Evolutionary conservation across 495 filamentous ascomycete genomes (phyloP).

Genomic region (Saxophila tyrrhenica): DNA sequence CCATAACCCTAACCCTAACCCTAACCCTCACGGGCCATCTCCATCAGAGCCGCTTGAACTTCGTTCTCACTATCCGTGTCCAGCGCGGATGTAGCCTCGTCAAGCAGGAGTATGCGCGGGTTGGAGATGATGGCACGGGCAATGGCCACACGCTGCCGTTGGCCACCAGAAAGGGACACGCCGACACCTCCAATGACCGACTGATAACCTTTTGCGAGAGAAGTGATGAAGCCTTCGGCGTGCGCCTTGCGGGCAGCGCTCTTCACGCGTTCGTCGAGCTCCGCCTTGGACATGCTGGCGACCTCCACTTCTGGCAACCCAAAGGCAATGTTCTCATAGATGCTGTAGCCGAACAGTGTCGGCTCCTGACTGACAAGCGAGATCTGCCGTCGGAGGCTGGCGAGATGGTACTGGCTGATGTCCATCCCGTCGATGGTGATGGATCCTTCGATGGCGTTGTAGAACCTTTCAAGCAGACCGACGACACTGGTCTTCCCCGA

Average conservation of each 20-base stretch:
- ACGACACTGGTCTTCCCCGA: conserved; percentile 98
- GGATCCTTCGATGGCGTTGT: conserved; percentile 64
- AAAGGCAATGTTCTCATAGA: conserved; percentile 96
- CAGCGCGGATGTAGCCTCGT: conserved; percentile 91
- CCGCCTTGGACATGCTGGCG: too few relatives aligned
- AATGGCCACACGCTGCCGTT: conserved; percentile 95
- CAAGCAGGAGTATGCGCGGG: conserved; percentile 87
- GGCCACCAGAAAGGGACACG: conserved; percentile 80
- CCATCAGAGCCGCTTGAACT: conserved; percentile 79
- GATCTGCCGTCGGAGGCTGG: conserved; percentile 80
- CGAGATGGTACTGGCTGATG: conserved; percentile 75
- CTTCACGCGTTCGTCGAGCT: conserved; percentile 75
- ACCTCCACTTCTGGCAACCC: too few relatives aligned
- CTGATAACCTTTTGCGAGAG: conserved; percentile 82
- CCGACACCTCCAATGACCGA: conserved; percentile 94
- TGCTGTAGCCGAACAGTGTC: conserved; percentile 85
- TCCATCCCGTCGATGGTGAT: conserved; percentile 78
- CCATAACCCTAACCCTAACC: too few relatives aligned
- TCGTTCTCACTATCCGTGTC: conserved; percentile 95
- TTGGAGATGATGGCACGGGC: conserved; percentile 93
- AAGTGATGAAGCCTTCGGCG: conserved; percentile 90
- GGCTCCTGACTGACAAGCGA: conserved; percentile 97
- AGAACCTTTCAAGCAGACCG: conserved; percentile 88
- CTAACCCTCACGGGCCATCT: too few relatives aligned
- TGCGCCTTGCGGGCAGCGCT: conserved; percentile 79